Conservation (phyloP, 768 basidiomycete species). For the Psilocybe subaeruginosa region DNA sequence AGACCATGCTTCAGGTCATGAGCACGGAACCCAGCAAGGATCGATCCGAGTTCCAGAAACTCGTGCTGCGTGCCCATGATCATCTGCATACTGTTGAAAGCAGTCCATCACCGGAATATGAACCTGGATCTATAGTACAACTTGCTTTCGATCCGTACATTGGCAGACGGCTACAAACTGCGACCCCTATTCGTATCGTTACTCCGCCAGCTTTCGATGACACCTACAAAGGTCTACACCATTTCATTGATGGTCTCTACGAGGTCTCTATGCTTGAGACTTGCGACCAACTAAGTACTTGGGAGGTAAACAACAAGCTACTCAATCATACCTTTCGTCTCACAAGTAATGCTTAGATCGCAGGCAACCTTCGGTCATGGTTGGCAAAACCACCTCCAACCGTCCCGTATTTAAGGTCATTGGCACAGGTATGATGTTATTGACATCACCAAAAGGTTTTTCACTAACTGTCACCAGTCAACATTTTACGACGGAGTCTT, state of each 20-base stretch:
- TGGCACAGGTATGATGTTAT: conserved; percentile 52
- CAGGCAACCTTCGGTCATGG: conserved; percentile 56
- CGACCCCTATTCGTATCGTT: conserved; percentile 69
- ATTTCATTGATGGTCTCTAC: conserved; percentile 57
- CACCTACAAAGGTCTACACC: conserved; percentile 54
- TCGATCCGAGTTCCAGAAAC: conserved; percentile 34
- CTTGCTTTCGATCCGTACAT: conserved; percentile 70
- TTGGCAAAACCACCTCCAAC: conserved; percentile 39
- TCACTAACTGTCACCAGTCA: conserved; percentile 38
- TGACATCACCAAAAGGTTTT: not conserved
- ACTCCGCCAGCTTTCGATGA: conserved; percentile 48
- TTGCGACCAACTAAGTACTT: conserved; percentile 49
- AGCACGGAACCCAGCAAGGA: conserved; percentile 41
- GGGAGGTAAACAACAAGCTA: conserved; percentile 53
- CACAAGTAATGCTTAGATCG: conserved; percentile 31
- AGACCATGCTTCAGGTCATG: conserved; percentile 58
- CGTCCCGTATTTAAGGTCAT: conserved; percentile 64
- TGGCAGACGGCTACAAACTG: conserved; percentile 65
- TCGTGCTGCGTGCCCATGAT: conserved; percentile 43
- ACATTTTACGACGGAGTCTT: conserved; percentile 59
- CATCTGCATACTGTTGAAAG: conserved; percentile 43
- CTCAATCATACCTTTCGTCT: not conserved
- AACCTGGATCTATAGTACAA: conserved; percentile 47
- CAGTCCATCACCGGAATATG: conserved; percentile 38
- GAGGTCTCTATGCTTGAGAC: conserved; percentile 51